A percentile compares a stretch with the other conserved stretches of the same genome.
Evolutionary conservation across 306 rosid species (phyloP).

Genomic region (Citrullus mucosospermus): DNA sequence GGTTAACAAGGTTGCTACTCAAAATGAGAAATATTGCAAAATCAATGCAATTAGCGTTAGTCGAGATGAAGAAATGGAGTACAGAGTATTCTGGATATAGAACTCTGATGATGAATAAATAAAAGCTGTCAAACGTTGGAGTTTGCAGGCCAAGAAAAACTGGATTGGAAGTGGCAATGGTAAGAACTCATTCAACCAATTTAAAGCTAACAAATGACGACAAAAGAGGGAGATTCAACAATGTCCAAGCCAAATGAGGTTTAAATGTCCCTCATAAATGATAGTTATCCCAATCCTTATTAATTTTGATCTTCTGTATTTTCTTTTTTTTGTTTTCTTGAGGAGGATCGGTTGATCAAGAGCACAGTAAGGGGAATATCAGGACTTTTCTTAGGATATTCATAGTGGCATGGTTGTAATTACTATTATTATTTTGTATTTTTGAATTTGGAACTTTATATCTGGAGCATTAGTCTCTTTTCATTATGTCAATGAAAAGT

Average conservation of each 20-base stretch:
- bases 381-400: too few relatives aligned
- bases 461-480: too few relatives aligned
- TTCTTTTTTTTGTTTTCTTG: too few relatives aligned
- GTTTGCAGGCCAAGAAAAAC: background rate
- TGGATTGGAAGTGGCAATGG: background rate
- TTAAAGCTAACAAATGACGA: background rate
- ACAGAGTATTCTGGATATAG: background rate
- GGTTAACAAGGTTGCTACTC: background rate
- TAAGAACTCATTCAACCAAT: background rate
- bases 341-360: too few relatives aligned
- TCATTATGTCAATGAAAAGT: too few relatives aligned
- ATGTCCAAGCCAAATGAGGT: background rate
- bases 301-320: too few relatives aligned
- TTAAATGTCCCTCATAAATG: too few relatives aligned
- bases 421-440: too few relatives aligned
- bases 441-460: too few relatives aligned
- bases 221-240: background rate
- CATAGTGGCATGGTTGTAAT: too few relatives aligned
- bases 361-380: too few relatives aligned
- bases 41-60: background rate
- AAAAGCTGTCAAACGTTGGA: background rate
- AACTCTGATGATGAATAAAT: background rate
- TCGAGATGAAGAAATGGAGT: background rate
- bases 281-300: too few relatives aligned
- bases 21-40: background rate